Evolutionary conservation across 225 moss, liverwort and hornwort genomes (phyloP), one percentile per base, ranked within the genome.

Genomic region (Climacium dendroides): DNA sequence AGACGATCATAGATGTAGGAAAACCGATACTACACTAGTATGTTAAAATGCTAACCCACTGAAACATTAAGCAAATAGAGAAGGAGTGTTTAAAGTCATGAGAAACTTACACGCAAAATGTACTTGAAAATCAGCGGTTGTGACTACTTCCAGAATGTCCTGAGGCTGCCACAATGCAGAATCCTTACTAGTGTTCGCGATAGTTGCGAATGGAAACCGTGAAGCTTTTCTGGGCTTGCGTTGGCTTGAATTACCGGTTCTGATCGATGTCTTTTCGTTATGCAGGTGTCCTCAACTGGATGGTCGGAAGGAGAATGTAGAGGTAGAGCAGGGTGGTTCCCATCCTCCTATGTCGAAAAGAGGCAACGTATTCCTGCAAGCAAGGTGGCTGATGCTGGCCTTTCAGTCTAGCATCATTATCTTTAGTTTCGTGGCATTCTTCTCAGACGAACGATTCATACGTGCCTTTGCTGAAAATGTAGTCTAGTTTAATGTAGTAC

Each of bases 241-340:
- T 39, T 83, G 26, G 34, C 80, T 89, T 32, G 37, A 39, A 37
- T n/a, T n/a, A 25, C 63, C 34, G 48, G 35, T 85, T 69, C n/a
- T 60, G 91, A n/a, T n/a, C n/a, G n/a, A 62, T 87, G 61, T 52
- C 39, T 78, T 39, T 39, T 78, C 78, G 39, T 78, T 41, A 37
- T 29, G 66, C 92, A 93, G 92, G 90, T 90, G 14, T 89, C 93
- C 82, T 76, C 88, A 75, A 82, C 80, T 66, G 92, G 93, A 57
- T 93, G 93, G 93, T 92, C 93, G 59, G 93, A 93, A 88, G 92
- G 92, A 86, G 92, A 92, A 83, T 90, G 90, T 67, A 86, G 90
- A 80, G 92, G 92, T 23, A 88, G 63, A 87, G 92, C 92, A 64
- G 92, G 92, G n/a, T 92, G 92, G 92, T 92, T 92, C 50, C 92